Base-by-base conservation (phyloP, 2,329 filamentous ascomycete genomes). In the Cadophora sp. region DNA sequence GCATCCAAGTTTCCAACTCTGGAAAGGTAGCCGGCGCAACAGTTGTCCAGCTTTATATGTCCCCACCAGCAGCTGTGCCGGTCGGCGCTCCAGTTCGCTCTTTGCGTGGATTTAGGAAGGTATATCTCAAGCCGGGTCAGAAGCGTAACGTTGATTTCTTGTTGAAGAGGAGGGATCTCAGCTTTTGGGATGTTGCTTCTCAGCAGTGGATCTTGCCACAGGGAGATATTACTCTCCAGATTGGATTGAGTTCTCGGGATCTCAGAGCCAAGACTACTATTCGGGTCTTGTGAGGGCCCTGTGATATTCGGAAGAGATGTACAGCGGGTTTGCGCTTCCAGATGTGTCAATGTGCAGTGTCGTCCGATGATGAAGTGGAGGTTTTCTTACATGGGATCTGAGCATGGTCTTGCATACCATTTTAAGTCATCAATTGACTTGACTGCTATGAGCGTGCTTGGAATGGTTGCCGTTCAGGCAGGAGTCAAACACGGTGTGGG, bases 41-140 rank as follows among this genome's bases (percentile, higher is more conserved):
- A 37, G 34, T 37, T 12, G 34, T 37, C 34, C 34, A 37, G 34
- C 34, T 37, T 37, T 37, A 37, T 12, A 37, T 37, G 70, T 73
- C 14, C 3, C 71, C 70, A 16, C 53, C 64, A 58, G 34, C 62
- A 14, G 60, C 60, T 0, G 43, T 59, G 1, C 70, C 70, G 14
- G 22, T 58, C 14, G 79, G 73, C 4, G 81, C 82, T 4, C 89
- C 91, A 0, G 80, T 85, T 0, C 82, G 83, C 56, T 87, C 91
- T 74, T 80, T 91, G 11, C 84, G 89, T 1, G 88, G 89, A 5
- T 91, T 91, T 69, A 83, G 85, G 40, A 90, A 89, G 75, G 81
- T 87, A 0, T 76, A 74, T 1, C 74, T 91, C 7, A 70, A 76
- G 0, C 81, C 85, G 0, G 82, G 84, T 0, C 77, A 86, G 73